These are phyloP conservation scores for Paxillus rubicundulus DNA, from an alignment of 768 basidiomycete genomes.

Conservation along the genomic window DNA sequence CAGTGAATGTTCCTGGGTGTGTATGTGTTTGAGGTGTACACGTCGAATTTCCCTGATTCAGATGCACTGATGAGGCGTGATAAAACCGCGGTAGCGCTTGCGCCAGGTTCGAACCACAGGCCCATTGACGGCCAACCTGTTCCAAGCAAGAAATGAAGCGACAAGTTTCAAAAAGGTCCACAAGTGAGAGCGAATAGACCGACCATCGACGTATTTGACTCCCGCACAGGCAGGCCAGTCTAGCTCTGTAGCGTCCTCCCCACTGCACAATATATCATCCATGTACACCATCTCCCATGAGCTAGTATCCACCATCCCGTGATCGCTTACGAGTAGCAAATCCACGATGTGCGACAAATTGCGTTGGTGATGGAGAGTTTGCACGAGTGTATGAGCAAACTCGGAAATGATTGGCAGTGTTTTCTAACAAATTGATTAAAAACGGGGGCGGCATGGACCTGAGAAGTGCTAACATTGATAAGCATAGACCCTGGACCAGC, in stretches of 20 bases:
- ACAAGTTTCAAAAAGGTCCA: not conserved
- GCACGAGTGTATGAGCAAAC: conserved; percentile 54
- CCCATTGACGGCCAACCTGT: conserved; percentile 89
- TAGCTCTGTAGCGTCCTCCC: conserved; percentile 3
- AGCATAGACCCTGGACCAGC: conserved; percentile 61
- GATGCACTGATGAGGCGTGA: conserved; percentile 51
- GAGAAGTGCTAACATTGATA: conserved; percentile 55
- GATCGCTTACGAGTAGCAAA: conserved; percentile 82
- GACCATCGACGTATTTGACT: conserved; percentile 13
- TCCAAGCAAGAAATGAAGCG: conserved; percentile 17
- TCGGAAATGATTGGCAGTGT: conserved; percentile 63
- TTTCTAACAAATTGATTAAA: conserved; percentile 37
- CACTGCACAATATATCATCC: conserved; percentile 44
- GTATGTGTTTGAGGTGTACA: conserved; percentile 31
- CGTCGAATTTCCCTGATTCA: conserved; percentile 55
- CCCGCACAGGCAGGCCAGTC: conserved; percentile 15
- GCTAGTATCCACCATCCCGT: conserved; percentile 84
- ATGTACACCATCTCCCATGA: conserved; percentile 72
- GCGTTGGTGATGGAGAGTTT: conserved; percentile 53
- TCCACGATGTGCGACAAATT: conserved; percentile 81
- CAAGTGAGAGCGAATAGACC: not conserved
- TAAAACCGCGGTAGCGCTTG: conserved; percentile 54
- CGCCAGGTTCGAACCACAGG: conserved; percentile 61
- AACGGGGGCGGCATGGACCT: not conserved
- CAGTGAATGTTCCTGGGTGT: not conserved